phyloP scores from a whole-genome alignment of 345 rosid genomes.

The Tarenaya hassleriana region DNA sequence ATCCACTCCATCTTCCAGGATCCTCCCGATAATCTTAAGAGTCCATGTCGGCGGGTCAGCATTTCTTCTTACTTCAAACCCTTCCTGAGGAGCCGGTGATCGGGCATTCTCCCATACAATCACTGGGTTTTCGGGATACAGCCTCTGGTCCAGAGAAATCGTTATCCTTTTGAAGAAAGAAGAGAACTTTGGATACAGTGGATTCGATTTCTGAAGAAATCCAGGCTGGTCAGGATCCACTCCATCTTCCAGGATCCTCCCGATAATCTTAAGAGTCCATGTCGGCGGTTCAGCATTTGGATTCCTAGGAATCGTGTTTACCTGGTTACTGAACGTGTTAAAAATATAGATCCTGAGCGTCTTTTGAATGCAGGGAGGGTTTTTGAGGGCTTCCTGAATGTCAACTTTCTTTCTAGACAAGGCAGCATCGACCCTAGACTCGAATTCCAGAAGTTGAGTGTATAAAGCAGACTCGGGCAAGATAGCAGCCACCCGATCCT shows the following conservation, averaged over 20 bases:
- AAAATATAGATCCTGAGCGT: conserved; percentile 87
- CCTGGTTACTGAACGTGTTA: conserved; percentile 85
- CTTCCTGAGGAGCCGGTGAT: conserved; percentile 87
- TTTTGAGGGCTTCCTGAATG: conserved; percentile 93
- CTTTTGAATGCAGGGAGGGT: conserved; percentile 83
- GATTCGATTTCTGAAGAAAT: conserved; percentile 62
- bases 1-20: conserved; percentile 91
- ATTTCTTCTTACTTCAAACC: conserved; percentile 96
- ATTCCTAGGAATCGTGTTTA: conserved; percentile 65
- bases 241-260: conserved; percentile 94
- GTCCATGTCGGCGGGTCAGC: conserved; percentile 95
- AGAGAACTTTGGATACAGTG: conserved; percentile 73
- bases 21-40: conserved; percentile 84
- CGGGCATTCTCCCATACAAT: conserved; percentile 92
- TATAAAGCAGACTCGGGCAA: conserved; percentile 93
- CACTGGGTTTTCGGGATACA: conserved; percentile 78
- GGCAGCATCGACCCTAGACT: conserved; percentile 88
- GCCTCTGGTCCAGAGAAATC: conserved; percentile 81
- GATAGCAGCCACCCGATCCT: conserved; percentile 88
- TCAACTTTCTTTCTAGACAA: conserved; percentile 83
- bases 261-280: conserved; percentile 91
- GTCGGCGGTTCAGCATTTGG: conserved; percentile 86
- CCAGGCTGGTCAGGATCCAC: conserved; percentile 91
- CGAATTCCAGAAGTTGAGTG: conserved; percentile 97
- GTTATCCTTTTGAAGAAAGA: conserved; percentile 87